Base-by-base conservation (phyloP, 2,329 filamentous ascomycete genomes). In the Fusarium pilosicola region DNA sequence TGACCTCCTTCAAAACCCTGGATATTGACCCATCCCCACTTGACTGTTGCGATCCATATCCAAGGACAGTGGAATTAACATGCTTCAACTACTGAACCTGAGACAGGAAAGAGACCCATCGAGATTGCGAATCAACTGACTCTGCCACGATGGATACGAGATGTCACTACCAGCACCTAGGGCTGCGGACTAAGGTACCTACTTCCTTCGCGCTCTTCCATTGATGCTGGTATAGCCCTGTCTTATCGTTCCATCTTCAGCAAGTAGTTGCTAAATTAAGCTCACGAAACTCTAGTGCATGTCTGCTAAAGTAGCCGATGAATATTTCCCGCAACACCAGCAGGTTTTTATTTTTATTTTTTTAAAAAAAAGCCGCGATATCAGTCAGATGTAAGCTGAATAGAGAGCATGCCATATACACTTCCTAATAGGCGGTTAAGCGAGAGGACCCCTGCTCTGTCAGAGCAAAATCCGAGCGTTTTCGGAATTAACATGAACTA, bases 401-500 rank as follows among this genome's bases (percentile, higher is more conserved):
- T 46, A 34, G n/a, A 24, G n/a, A 57, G 30, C 39, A 46, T 57
- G 30, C n/a, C 39, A 57, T 34, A 24, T 26, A 34, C 20, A 34
- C 34, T 18, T 36, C 52, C 26, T 24, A n/a, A 36, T 32, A 57
- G 55, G 39, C 30, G 20, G n/a, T 20, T 48, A 57, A 52, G 45
- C 62, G 45, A 52, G 34, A 67, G 52, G 62, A 46, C 41, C 46
- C 22, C 18, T 41, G 45, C 28, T 28, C 34, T 32, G 36, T 54
- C 30, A 36, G 22, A 36, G 28, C 34, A 30, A 54, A 61, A 49
- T 17, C 39, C 54, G 39, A 30, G 38, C 22, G 17, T 26, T 65
- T 34, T 42, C 66, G 67, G 65, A 32, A 55, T 67, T 49, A 62
- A 68, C 54, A 26, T 58, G 30, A 38, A 30, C 38, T 9, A 59